Conservation (phyloP, 768 basidiomycete species). For the Auriscalpium orientale region DNA sequence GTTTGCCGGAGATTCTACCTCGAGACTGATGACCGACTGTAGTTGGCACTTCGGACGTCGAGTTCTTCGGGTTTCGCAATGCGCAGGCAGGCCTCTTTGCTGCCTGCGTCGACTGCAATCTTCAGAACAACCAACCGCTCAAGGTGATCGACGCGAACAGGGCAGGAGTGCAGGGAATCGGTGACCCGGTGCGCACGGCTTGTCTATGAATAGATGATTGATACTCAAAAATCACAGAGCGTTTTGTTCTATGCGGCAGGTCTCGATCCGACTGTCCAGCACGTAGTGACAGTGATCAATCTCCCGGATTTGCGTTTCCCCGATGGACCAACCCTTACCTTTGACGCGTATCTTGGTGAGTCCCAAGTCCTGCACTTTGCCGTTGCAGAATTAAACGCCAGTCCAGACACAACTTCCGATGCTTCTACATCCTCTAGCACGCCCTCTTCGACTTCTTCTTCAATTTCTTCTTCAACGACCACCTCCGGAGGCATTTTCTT, state of each 20-base stretch:
- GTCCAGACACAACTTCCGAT: background rate
- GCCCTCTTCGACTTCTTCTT: background rate
- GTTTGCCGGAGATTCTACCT: too few relatives aligned
- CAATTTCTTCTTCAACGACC: background rate
- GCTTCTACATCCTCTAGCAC: too few relatives aligned
- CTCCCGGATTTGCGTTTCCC: background rate
- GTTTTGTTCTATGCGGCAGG: background rate
- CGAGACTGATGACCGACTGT: background rate
- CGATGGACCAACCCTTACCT: background rate
- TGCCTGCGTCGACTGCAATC: background rate
- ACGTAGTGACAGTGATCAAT: background rate
- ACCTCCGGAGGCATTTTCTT: background rate
- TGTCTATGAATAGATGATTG: too few relatives aligned
- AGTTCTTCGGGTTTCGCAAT: background rate
- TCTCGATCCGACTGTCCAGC: background rate
- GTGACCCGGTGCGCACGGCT: background rate
- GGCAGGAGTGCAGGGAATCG: background rate
- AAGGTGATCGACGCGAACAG: background rate
- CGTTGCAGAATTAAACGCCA: background rate
- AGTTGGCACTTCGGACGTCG: background rate
- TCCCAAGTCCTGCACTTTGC: background rate
- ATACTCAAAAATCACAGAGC: background rate
- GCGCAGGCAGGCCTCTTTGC: background rate
- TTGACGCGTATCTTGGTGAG: background rate
- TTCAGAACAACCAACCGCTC: background rate